phyloP scores from a whole-genome alignment of 2,329 filamentous ascomycete species.

The Pyrenophora seminiperda region DNA sequence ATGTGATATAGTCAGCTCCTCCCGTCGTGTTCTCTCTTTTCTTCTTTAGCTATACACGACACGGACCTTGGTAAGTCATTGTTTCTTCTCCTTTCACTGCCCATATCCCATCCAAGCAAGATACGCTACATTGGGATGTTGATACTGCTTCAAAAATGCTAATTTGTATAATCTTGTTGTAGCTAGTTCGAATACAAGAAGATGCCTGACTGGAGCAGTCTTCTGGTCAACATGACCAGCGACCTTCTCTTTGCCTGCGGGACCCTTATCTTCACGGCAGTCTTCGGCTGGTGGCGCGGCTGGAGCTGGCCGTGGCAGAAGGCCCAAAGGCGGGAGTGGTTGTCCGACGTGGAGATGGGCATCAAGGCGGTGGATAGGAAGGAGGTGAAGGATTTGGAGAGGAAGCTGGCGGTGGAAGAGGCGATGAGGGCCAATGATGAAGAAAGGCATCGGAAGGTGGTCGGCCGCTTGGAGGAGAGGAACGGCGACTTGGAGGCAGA shows the following conservation, averaged over 20 bases:
- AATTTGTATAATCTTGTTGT: neutral
- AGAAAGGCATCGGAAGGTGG: neutral
- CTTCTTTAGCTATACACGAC: neutral
- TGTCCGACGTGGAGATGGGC: too few species aligned
- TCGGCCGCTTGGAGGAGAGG: neutral
- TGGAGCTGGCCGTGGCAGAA: neutral
- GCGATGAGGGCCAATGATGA: neutral
- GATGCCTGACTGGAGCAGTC: neutral
- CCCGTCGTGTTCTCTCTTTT: neutral
- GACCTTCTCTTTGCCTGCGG: too few species aligned
- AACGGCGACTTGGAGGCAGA: neutral
- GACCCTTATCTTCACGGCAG: too few species aligned
- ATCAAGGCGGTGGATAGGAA: neutral
- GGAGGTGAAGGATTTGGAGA: neutral
- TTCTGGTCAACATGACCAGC: neutral
- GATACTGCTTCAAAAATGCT: neutral
- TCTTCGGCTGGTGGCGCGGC: neutral
- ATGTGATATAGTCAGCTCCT: neutral
- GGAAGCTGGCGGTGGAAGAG: neutral
- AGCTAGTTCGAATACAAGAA: neutral
- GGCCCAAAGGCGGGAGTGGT: neutral
- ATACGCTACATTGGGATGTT: neutral
- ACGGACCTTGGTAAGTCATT: neutral
- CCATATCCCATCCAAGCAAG: neutral
- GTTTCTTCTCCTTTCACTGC: neutral